phyloP scores from a whole-genome alignment of 768 basidiomycete species.

The Mycena haematopus region DNA sequence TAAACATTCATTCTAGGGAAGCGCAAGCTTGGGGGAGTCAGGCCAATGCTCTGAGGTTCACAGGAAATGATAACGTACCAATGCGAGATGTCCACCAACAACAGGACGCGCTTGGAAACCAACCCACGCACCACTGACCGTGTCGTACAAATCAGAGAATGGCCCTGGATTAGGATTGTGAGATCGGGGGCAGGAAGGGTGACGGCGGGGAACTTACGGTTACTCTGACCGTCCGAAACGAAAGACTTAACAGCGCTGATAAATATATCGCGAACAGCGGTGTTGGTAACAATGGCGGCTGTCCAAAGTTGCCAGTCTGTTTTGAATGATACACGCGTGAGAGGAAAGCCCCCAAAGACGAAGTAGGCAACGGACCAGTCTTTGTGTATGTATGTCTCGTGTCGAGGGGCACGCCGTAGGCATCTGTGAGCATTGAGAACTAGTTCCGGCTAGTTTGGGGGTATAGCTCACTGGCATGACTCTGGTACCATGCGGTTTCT shows the following conservation, averaged over 20 bases:
- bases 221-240: conserved; percentile 52
- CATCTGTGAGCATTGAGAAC: neutral
- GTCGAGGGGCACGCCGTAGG: conserved; percentile 27
- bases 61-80: too few species aligned
- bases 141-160: conserved; percentile 62
- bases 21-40: too few species aligned
- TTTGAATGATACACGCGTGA: too few species aligned
- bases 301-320: conserved; percentile 66
- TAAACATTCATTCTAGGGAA: too few species aligned
- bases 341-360: too few species aligned
- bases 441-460: neutral
- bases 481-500: conserved; percentile 60
- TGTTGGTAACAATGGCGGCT: conserved; percentile 56
- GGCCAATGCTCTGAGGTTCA: too few species aligned
- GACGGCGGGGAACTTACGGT: neutral
- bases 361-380: conserved; percentile 33
- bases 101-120: conserved; percentile 60
- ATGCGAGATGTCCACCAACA: neutral
- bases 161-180: conserved; percentile 23
- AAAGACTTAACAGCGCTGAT: conserved; percentile 57
- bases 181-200: neutral
- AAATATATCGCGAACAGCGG: conserved; percentile 53
- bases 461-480: conserved; percentile 45
- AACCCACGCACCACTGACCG: conserved; percentile 48
- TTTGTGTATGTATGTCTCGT: conserved; percentile 65